A percentile compares a stretch with the other conserved stretches of the same genome.
Conservation (phyloP, 345 rosid species). For the Brassica nigra region DNA sequence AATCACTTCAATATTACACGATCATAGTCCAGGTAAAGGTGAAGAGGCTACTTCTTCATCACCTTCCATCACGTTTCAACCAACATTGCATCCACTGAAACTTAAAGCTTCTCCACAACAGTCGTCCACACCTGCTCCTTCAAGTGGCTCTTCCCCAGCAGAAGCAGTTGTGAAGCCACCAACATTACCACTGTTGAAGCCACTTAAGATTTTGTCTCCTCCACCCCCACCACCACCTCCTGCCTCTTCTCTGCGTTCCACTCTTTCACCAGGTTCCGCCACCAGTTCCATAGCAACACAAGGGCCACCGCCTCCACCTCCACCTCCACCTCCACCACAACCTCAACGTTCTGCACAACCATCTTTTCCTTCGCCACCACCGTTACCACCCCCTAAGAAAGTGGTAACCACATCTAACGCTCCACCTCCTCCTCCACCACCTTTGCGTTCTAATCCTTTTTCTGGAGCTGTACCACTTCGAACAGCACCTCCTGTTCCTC, state of each 20-base stretch:
- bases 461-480: constrained; percentile 18
- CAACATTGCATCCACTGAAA: constrained; percentile 32
- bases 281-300: constrained; percentile 19
- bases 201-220: constrained; percentile 30
- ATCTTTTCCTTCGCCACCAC: constrained; percentile 30
- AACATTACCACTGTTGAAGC: constrained; percentile 26
- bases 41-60: constrained; percentile 47
- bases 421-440: constrained; percentile 59
- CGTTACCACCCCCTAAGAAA: constrained; percentile 41
- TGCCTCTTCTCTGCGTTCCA: background rate
- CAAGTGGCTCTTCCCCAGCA: constrained; percentile 19
- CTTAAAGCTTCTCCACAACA: constrained; percentile 16
- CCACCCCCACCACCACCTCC: constrained; percentile 20
- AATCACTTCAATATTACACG: constrained; percentile 76
- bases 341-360: constrained; percentile 36
- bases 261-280: constrained; percentile 18
- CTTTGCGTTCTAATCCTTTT: constrained; percentile 37
- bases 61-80: constrained; percentile 26
- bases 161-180: constrained; percentile 26
- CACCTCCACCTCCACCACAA: constrained; percentile 30
- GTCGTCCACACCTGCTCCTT: constrained; percentile 12
- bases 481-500: constrained; percentile 55
- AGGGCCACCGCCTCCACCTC: constrained; percentile 33
- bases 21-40: constrained; percentile 52
- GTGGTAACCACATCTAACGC: constrained; percentile 33